These are phyloP conservation scores for Xeromyces bisporus DNA, from an alignment of 495 filamentous ascomycete genomes.

Conservation along the genomic window DNA sequence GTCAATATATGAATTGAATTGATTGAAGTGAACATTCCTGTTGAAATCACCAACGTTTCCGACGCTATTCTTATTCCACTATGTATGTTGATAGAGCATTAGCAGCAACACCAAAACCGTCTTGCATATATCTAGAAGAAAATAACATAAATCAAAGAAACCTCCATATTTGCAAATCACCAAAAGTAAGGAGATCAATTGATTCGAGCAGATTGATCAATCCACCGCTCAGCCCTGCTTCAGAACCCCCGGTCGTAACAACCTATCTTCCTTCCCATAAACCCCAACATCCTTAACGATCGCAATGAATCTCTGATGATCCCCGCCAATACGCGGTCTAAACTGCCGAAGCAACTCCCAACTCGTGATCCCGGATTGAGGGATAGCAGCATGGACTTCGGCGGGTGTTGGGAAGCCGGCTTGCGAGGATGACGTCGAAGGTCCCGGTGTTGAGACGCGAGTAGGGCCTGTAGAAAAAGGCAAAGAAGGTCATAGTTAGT, in stretches of 20 bases:
- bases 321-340: slow-evolving; percentile 37
- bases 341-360: slow-evolving; percentile 44
- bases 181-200: no score
- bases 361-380: slow-evolving; percentile 49
- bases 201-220: no score
- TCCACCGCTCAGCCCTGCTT: slow-evolving; percentile 18
- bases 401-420: slow-evolving; percentile 40
- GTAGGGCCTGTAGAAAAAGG: slow-evolving; percentile 16
- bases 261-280: slow-evolving; percentile 28
- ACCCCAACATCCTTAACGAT: slow-evolving; percentile 32
- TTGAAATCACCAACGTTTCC: no score
- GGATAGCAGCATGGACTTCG: slow-evolving; percentile 57
- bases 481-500: no score
- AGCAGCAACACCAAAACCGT: no score
- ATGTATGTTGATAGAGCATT: no score
- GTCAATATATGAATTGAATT: no score
- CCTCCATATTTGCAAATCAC: no score
- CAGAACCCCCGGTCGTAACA: slow-evolving; percentile 24
- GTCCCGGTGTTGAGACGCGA: slow-evolving; percentile 19
- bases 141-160: no score
- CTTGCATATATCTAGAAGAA: no score
- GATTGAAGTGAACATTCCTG: no score
- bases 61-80: no score
- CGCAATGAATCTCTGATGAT: slow-evolving; percentile 26
- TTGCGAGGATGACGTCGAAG: slow-evolving; percentile 11